phyloP scores from a whole-genome alignment of 2,329 filamentous ascomycete species.

The Botryotinia convoluta region DNA sequence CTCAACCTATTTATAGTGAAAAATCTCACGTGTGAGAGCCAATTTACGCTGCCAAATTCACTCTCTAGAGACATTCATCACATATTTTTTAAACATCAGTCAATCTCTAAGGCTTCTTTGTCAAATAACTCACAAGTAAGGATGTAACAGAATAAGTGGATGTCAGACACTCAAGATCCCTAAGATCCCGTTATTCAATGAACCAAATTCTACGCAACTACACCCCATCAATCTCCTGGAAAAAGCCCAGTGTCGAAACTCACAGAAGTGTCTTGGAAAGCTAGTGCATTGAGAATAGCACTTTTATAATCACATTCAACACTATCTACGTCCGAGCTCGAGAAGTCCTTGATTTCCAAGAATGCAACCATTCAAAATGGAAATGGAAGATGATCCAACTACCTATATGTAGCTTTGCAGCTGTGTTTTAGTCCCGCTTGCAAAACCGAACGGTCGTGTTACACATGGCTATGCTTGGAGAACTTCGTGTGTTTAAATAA shows the following conservation, averaged over 20 bases:
- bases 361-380: background rate
- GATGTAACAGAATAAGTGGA: background rate
- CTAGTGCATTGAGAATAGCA: background rate
- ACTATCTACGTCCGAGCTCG: background rate
- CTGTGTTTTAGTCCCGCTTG: background rate
- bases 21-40: background rate
- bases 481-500: background rate
- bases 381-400: background rate
- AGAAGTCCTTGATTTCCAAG: background rate
- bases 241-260: background rate
- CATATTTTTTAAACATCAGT: background rate
- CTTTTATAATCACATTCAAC: background rate
- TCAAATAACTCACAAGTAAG: too few species aligned
- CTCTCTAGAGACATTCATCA: background rate
- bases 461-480: background rate
- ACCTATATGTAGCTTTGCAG: background rate
- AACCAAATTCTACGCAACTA: background rate
- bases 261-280: background rate
- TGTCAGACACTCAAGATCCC: background rate
- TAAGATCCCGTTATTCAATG: background rate
- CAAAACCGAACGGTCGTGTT: background rate
- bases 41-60: background rate
- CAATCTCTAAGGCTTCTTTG: accelerated
- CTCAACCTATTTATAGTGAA: background rate
- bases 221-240: background rate